phyloP scores from a whole-genome alignment of 345 rosid species.

The Hypericum perforatum region DNA sequence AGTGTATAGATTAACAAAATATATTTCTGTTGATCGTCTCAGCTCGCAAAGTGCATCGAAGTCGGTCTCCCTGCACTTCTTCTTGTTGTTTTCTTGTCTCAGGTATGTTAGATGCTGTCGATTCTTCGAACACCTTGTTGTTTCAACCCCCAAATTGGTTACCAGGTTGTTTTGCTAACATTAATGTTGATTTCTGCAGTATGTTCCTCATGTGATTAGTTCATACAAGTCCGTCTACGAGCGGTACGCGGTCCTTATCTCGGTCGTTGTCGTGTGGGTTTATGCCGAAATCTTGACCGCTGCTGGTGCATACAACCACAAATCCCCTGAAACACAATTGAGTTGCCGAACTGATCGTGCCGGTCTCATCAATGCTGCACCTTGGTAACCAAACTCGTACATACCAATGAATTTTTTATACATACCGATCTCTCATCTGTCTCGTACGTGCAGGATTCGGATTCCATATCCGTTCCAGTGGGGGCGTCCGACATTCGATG shows the following conservation, averaged over 20 bases:
- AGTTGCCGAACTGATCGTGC: slow-evolving; percentile 83
- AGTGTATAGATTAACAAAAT: background rate
- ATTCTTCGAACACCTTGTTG: too few relatives aligned
- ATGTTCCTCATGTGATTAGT: slow-evolving; percentile 46
- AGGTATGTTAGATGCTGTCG: slow-evolving; percentile 35
- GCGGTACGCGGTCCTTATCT: slow-evolving; percentile 50
- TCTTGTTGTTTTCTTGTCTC: slow-evolving; percentile 53
- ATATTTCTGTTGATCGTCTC: slow-evolving; percentile 17
- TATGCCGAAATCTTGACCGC: slow-evolving; percentile 72
- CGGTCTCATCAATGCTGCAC: slow-evolving; percentile 68
- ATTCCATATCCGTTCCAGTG: slow-evolving; percentile 83
- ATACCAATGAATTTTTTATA: background rate
- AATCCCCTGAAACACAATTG: slow-evolving; percentile 48
- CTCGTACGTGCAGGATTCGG: slow-evolving; percentile 41
- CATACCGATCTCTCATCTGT: slow-evolving; percentile 1
- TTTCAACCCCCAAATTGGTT: too few relatives aligned
- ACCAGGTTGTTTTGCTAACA: too few relatives aligned
- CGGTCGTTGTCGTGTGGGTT: slow-evolving; percentile 54
- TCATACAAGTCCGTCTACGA: slow-evolving; percentile 30
- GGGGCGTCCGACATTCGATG: slow-evolving; percentile 65
- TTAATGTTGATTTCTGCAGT: slow-evolving; percentile 27
- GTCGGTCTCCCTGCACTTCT: slow-evolving; percentile 76
- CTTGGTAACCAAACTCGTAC: slow-evolving; percentile 45
- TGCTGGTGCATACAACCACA: slow-evolving; percentile 64
- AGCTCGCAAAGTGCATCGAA: slow-evolving; percentile 73